A percentile compares a stretch with the other conserved stretches of the same genome.
Conservation (phyloP, 1,284 basidiomycete species). For the Tilletia indica region DNA sequence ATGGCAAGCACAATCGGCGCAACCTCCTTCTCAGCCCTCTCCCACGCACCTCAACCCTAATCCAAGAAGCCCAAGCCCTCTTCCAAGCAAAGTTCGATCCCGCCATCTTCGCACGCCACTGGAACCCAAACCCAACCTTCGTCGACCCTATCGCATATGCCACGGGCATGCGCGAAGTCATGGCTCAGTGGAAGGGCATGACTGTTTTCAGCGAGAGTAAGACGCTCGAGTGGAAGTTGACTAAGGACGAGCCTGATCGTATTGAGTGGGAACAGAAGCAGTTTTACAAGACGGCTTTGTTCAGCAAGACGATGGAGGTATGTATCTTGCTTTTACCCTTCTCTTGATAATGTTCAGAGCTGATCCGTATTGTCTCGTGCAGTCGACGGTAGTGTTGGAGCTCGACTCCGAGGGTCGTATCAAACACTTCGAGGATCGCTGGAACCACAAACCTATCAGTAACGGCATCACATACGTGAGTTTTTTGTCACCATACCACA, state of each 20-base stretch:
- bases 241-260: slow-evolving; percentile 60
- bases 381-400: slow-evolving; percentile 66
- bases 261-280: slow-evolving; percentile 67
- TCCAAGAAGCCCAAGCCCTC: slow-evolving; percentile 54
- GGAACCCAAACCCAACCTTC: slow-evolving; percentile 65
- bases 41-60: slow-evolving; percentile 1
- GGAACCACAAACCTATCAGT: slow-evolving; percentile 56
- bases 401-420: slow-evolving; percentile 68
- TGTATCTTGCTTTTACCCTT: neutral
- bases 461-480: slow-evolving; percentile 17
- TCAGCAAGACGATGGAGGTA: slow-evolving; percentile 61
- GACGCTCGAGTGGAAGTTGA: slow-evolving; percentile 63
- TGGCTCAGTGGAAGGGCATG: slow-evolving; percentile 66
- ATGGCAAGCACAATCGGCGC: slow-evolving; percentile 8
- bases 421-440: slow-evolving; percentile 65
- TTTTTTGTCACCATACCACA: neutral
- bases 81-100: slow-evolving; percentile 64
- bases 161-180: slow-evolving; percentile 23
- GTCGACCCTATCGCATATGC: slow-evolving; percentile 58
- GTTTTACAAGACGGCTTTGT: slow-evolving; percentile 61
- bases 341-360: neutral
- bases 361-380: neutral
- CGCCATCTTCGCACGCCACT: slow-evolving; percentile 65
- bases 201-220: slow-evolving; percentile 64
- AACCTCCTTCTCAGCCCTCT: neutral